phyloP scores from a whole-genome alignment of 305 asterid species.

The Fraxinus angustifolia region DNA sequence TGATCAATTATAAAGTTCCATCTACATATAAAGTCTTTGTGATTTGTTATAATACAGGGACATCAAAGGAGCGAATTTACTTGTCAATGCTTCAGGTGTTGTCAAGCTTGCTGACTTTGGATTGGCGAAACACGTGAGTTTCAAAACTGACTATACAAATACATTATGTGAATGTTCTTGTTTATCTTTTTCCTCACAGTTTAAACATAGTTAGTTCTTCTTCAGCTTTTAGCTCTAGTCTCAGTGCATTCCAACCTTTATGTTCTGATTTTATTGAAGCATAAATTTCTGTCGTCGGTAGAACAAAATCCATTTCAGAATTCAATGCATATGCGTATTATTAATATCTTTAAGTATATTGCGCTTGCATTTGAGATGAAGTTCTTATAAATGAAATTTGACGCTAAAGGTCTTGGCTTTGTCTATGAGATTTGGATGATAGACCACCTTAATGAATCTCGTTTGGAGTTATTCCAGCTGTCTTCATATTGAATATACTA shows the following conservation, averaged over 20 bases:
- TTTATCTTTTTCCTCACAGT: neutral
- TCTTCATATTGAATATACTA: slow-evolving; percentile 1
- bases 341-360: neutral
- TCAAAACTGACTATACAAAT: slow-evolving; percentile 9
- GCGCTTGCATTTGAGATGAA: neutral
- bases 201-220: neutral
- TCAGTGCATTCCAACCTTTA: neutral
- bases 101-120: slow-evolving; percentile 96
- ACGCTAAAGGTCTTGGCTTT: neutral
- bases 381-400: neutral
- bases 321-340: neutral
- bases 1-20: slow-evolving; percentile 23
- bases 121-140: slow-evolving; percentile 82
- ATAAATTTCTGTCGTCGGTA: neutral
- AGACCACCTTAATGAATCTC: neutral
- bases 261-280: neutral
- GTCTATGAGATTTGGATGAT: neutral
- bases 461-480: neutral
- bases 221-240: slow-evolving; percentile 5
- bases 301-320: neutral
- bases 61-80: slow-evolving; percentile 94
- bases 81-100: slow-evolving; percentile 72
- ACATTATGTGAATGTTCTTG: neutral
- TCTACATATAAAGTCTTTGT: slow-evolving; percentile 13
- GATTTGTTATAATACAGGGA: slow-evolving; percentile 50